Percentiles rank a stretch among this genome's conserved stretches.
Evolutionary conservation across 2,329 filamentous ascomycete genomes (phyloP).

Genomic region (Plenodomus biglobosus): DNA sequence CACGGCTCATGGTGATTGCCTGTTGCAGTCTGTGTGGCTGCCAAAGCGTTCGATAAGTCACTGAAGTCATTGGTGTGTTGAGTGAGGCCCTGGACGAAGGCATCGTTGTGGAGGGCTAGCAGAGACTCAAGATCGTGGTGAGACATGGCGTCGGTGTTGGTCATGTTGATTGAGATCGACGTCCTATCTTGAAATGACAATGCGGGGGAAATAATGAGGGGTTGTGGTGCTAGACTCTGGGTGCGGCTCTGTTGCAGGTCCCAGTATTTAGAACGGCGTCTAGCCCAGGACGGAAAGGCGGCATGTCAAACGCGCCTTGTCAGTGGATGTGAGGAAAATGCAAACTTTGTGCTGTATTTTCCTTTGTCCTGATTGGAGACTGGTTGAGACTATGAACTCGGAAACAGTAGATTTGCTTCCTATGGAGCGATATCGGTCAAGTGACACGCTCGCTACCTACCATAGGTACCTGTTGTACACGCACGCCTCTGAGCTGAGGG

Average conservation of each 20-base stretch:
- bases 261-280: neutral
- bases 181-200: neutral
- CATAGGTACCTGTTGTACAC: no score
- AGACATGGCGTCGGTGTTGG: neutral
- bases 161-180: neutral
- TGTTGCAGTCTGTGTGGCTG: slow-evolving; percentile 5
- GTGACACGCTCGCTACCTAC: no score
- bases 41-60: slow-evolving; percentile 5
- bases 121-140: neutral
- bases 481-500: no score
- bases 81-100: neutral
- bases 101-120: neutral
- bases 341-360: no score
- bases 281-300: neutral
- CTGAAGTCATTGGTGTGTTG: slow-evolving; percentile 2
- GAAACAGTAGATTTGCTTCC: no score
- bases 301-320: neutral
- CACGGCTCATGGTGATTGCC: slow-evolving; percentile 3
- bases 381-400: no score
- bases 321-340: neutral
- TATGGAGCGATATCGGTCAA: no score
- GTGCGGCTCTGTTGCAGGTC: neutral
- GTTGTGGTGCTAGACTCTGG: neutral
- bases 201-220: neutral
- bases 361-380: no score